Percentiles rank a stretch among this genome's conserved stretches.
Evolutionary conservation across 805 yeast species (phyloP).

Genomic region (Yarrowia sp.): DNA sequence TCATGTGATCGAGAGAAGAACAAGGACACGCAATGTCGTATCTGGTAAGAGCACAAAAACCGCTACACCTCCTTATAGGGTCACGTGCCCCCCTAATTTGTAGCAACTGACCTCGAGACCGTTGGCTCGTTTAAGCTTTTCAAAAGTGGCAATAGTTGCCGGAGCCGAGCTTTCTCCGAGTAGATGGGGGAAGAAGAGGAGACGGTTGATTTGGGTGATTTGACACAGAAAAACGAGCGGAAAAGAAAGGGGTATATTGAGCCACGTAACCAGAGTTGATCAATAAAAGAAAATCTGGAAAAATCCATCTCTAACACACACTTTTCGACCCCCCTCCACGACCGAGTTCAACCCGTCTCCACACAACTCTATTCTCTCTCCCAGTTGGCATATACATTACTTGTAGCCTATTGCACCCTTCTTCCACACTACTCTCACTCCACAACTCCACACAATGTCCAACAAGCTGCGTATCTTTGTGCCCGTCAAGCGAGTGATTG

Average conservation of each 20-base stretch:
- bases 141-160: constrained; percentile 34
- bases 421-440: neutral
- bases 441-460: constrained; percentile 27
- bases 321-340: too few relatives aligned
- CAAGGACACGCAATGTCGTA: too few relatives aligned
- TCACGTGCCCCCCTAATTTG: neutral
- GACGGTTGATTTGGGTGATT: too few relatives aligned
- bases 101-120: constrained; percentile 3
- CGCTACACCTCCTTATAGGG: neutral
- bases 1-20: too few relatives aligned
- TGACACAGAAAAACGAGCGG: too few relatives aligned
- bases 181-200: neutral
- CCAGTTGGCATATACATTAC: neutral
- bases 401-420: too few relatives aligned
- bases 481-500: constrained; percentile 94
- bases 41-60: too few relatives aligned
- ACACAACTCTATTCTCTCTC: constrained; percentile 1
- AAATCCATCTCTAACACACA: too few relatives aligned
- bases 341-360: constrained; percentile 9
- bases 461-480: constrained; percentile 65
- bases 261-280: too few relatives aligned
- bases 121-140: constrained; percentile 12
- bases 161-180: constrained; percentile 33
- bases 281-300: too few relatives aligned
- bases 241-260: too few relatives aligned